These are phyloP conservation scores for Linnemannia zychae DNA, from an alignment of 192 early-diverging fungal species.

Conservation along the genomic window DNA sequence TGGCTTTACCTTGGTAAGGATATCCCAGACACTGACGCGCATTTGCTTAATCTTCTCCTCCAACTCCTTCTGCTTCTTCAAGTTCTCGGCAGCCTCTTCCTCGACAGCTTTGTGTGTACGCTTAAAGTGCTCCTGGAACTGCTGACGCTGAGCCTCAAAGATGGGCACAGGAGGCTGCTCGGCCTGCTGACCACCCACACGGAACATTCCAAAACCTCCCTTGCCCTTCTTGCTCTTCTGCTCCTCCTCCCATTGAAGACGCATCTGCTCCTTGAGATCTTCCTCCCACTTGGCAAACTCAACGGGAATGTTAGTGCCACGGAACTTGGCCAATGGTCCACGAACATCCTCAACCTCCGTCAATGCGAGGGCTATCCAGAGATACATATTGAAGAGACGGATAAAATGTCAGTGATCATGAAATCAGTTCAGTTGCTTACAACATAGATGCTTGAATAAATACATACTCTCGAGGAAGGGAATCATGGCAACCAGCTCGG, in stretches of 20 bases:
- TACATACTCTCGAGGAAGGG: conserved; percentile 91
- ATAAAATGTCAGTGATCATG: background rate
- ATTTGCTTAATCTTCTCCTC: conserved; percentile 88
- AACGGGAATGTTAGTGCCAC: conserved; percentile 74
- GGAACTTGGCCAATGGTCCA: conserved; percentile 76
- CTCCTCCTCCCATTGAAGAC: conserved; percentile 78
- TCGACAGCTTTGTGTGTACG: conserved; percentile 77
- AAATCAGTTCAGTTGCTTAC: background rate
- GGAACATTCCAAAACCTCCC: conserved; percentile 66
- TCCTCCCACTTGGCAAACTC: conserved; percentile 81
- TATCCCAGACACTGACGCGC: conserved; percentile 89
- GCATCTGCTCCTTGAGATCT: conserved; percentile 71
- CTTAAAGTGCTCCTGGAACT: conserved; percentile 72
- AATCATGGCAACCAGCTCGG: conserved; percentile 85
- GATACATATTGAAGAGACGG: background rate
- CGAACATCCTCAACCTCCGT: conserved; percentile 83
- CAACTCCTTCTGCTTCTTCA: conserved; percentile 74
- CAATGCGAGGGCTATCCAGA: conserved; percentile 69
- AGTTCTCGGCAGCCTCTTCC: conserved; percentile 79
- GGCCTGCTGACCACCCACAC: conserved; percentile 63
- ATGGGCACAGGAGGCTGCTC: conserved; percentile 76
- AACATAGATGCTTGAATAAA: background rate
- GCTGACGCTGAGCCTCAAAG: conserved; percentile 73
- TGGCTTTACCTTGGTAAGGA: conserved; percentile 69
- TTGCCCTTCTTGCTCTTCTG: conserved; percentile 65